Evolutionary conservation across 1,139 yeast genomes (phyloP), one percentile per base, ranked within the genome.

Genomic region (Eremothecium sinecaudum): DNA sequence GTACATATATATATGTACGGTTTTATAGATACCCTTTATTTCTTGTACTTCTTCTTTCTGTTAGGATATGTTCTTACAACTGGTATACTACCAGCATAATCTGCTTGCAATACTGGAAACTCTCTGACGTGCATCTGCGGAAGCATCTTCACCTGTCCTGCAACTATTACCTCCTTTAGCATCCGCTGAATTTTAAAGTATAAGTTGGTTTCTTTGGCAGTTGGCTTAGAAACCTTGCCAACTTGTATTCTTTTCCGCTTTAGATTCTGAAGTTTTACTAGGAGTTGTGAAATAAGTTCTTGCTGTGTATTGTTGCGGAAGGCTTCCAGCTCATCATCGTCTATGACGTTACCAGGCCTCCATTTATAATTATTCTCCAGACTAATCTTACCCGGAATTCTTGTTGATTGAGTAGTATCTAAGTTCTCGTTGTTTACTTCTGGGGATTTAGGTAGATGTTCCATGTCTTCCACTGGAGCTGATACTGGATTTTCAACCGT

Each of bases 81-180:
- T 1, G 95, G 96, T 49, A 86, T 67, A 1, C 80, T 70, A 35
- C 97, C 97, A 28, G 71, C 64, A 50, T 81, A 86, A 46, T 79
- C 83, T 13, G 78, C 71, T 50, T 76, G 74, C 38, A 81, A 65
- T 1, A 81, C 79, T 0, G 95, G 94, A 28, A 86, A 47, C 2
- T 50, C 47, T 25, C 40, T 47, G 25, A 50, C 62, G 36, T 41
- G 46, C 24, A 46, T 42, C 18, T 53, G 42, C n/a, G 61, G 60
- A 2, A 55, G 32, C 7, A 35, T 34, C 2, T 44, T 41, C 4
- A 47, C 36, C 25, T 51, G 47, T 28, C 52, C 47, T 4, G 47
- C 46, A 12, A 57, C 48, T 3, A 68, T 48, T 3, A 75, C 60
- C 24, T 74, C 67, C 11, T 66, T 60, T 34, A 77, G 45, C 17